Evolutionary conservation across 2,329 filamentous ascomycete genomes (phyloP).

Genomic region (Phaeosphaeriaceae sp.): DNA sequence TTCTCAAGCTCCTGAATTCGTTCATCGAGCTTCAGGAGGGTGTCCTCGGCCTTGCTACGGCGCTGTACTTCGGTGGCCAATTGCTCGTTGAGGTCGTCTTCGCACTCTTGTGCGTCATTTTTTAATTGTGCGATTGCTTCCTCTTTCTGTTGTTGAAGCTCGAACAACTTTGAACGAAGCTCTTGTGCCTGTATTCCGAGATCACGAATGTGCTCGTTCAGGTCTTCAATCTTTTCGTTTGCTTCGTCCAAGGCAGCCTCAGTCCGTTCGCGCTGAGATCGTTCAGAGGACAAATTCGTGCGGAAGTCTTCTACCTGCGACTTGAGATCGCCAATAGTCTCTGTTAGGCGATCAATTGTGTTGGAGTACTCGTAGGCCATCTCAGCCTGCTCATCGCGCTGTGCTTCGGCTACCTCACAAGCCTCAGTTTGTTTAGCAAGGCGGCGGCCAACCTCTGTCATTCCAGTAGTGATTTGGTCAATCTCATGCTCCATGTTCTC

Average conservation of each 20-base stretch:
- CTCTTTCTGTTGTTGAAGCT: slow-evolving; percentile 52
- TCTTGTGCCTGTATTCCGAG: slow-evolving; percentile 56
- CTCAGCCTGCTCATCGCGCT: slow-evolving; percentile 47
- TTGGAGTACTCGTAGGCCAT: slow-evolving; percentile 45
- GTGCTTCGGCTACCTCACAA: slow-evolving; percentile 45
- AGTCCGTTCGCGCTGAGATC: slow-evolving; percentile 51
- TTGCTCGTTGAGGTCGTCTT: slow-evolving; percentile 47
- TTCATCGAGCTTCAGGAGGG: slow-evolving; percentile 40
- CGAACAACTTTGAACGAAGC: slow-evolving; percentile 56
- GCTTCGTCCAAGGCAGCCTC: slow-evolving; percentile 53
- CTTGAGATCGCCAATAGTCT: slow-evolving; percentile 48
- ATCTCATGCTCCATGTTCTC: slow-evolving; percentile 47
- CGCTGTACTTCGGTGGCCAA: slow-evolving; percentile 48
- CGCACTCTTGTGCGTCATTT: slow-evolving; percentile 46
- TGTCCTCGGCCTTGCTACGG: slow-evolving; percentile 47
- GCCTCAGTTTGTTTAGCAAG: slow-evolving; percentile 40
- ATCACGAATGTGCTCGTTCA: slow-evolving; percentile 49
- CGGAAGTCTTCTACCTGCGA: slow-evolving; percentile 48
- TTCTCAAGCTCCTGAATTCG: slow-evolving; percentile 45
- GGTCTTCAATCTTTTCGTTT: slow-evolving; percentile 49
- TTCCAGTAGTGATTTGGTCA: slow-evolving; percentile 37
- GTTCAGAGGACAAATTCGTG: slow-evolving; percentile 49
- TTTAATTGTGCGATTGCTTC: slow-evolving; percentile 48
- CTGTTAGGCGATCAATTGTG: slow-evolving; percentile 38
- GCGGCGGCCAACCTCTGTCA: slow-evolving; percentile 43